Evolutionary conservation across 2,329 filamentous ascomycete genomes (phyloP).

Genomic region (Aspergillus niger): DNA sequence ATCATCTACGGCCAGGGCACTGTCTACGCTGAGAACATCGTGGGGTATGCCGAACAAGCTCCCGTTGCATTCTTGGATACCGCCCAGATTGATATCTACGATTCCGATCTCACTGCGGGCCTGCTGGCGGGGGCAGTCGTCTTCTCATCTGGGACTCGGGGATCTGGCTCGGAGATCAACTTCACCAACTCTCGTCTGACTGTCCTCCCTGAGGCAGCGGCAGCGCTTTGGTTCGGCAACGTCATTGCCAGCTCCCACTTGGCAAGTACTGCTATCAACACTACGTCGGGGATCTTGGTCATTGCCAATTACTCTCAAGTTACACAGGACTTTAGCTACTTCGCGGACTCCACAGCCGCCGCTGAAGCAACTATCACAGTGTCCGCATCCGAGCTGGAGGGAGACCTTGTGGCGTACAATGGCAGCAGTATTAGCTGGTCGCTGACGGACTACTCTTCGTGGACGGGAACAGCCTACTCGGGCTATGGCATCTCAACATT

Average conservation of each 20-base stretch:
- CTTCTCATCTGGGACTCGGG: background rate
- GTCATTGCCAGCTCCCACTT: background rate
- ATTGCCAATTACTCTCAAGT: background rate
- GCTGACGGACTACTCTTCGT: background rate
- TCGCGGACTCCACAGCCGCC: background rate
- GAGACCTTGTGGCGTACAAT: background rate
- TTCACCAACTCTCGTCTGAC: background rate
- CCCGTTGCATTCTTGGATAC: background rate
- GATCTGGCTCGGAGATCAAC: background rate
- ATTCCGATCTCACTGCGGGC: background rate
- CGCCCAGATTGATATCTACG: background rate
- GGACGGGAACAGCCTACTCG: background rate
- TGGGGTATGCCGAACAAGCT: background rate
- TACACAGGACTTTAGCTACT: background rate
- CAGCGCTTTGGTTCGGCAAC: background rate
- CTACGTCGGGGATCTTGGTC: background rate
- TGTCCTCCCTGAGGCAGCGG: background rate
- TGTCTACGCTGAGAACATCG: background rate
- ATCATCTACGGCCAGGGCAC: background rate
- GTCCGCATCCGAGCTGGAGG: background rate
- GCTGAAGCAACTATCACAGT: background rate
- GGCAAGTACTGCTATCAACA: background rate
- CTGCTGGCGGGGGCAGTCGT: background rate
- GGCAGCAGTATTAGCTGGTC: background rate
- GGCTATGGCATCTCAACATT: background rate